Evolutionary conservation across 441 rosid species (phyloP).

Genomic region (Sinapis alba): DNA sequence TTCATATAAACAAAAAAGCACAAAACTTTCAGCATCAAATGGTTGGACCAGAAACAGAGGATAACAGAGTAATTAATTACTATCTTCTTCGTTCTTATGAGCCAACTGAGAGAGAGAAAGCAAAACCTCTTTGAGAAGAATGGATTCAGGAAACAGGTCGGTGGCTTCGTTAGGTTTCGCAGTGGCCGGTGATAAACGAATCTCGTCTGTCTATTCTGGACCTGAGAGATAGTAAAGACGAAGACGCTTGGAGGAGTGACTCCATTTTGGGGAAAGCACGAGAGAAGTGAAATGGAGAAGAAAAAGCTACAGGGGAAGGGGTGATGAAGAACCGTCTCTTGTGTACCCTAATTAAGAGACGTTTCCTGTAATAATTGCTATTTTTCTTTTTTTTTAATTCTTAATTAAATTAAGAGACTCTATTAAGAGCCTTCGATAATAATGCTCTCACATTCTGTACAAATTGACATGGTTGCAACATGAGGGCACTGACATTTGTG

Average conservation of each 20-base stretch:
- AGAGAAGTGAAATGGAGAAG: neutral
- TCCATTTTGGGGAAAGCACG: slow-evolving; percentile 42
- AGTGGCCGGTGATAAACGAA: too few relatives aligned
- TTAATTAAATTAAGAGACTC: too few relatives aligned
- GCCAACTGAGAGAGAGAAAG: neutral
- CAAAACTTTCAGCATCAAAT: neutral
- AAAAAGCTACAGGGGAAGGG: neutral
- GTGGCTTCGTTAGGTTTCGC: slow-evolving; percentile 12
- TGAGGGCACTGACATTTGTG: neutral
- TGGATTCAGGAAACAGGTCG: slow-evolving; percentile 87
- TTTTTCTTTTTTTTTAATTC: too few relatives aligned
- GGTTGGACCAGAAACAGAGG: neutral
- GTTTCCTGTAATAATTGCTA: too few relatives aligned
- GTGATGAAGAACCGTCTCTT: too few relatives aligned
- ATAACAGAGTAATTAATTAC: neutral
- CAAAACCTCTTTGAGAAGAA: slow-evolving; percentile 47
- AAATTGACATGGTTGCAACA: neutral
- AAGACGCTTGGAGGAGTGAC: slow-evolving; percentile 47
- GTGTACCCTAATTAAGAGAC: too few relatives aligned
- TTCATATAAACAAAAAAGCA: slow-evolving; percentile 1
- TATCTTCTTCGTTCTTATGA: too few relatives aligned
- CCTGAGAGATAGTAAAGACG: too few relatives aligned
- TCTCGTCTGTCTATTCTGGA: slow-evolving; percentile 49
- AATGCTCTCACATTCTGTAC: neutral
- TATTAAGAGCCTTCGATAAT: too few relatives aligned